These are phyloP conservation scores for Naematelia encephala DNA, from an alignment of 768 basidiomycete species.

Conservation along the genomic window DNA sequence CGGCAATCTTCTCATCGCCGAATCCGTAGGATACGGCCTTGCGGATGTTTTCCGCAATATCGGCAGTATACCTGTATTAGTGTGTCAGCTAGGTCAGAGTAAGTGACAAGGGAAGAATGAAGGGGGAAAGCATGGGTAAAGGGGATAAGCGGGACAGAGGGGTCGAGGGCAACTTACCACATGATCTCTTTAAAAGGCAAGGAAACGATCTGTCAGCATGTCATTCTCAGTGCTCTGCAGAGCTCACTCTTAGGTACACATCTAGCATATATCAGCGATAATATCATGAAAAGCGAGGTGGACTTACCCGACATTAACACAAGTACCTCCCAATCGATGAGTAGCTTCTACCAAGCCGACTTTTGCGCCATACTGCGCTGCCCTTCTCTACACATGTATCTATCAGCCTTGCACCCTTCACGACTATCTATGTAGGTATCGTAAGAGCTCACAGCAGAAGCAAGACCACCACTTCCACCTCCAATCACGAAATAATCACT, in stretches of 20 bases:
- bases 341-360: conserved; percentile 82
- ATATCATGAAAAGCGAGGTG: conserved; percentile 39
- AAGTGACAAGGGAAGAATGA: background rate
- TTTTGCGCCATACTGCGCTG: conserved; percentile 86
- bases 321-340: conserved; percentile 81
- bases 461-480: conserved; percentile 90
- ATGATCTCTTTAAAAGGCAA: conserved; percentile 63
- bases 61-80: conserved; percentile 58
- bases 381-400: conserved; percentile 75
- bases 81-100: conserved; percentile 53
- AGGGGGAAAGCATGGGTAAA: background rate
- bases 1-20: conserved; percentile 54
- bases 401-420: background rate
- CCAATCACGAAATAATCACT: conserved; percentile 81
- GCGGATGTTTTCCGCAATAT: conserved; percentile 72
- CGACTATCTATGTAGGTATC: background rate
- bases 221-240: background rate
- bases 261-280: conserved; percentile 54
- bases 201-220: background rate
- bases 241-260: conserved; percentile 89
- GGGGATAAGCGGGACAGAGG: background rate
- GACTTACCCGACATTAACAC: conserved; percentile 81
- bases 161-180: conserved; percentile 80
- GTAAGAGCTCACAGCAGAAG: conserved; percentile 64
- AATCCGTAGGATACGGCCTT: conserved; percentile 66